phyloP scores from a whole-genome alignment of 768 basidiomycete genomes.

The Chiua virens region DNA sequence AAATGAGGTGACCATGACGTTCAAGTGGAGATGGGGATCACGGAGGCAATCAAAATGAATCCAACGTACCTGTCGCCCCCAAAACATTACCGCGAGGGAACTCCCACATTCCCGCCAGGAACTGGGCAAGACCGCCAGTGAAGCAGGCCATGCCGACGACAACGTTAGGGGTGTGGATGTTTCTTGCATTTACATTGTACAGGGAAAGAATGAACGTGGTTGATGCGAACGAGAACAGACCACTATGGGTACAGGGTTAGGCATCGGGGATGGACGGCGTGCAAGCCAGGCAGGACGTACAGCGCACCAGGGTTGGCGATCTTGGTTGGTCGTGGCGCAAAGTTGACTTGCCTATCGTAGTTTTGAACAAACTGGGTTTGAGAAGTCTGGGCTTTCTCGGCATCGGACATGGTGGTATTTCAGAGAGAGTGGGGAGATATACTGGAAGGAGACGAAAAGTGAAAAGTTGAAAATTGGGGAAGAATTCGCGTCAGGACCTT shows the following conservation, averaged over 20 bases:
- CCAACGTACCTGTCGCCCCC: conserved; percentile 63
- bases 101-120: conserved; percentile 91
- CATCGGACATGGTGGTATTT: conserved; percentile 33
- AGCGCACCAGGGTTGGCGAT: conserved; percentile 57
- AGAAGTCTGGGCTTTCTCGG: conserved; percentile 31
- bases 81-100: conserved; percentile 70
- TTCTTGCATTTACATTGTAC: conserved; percentile 62
- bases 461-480: not conserved
- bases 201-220: conserved; percentile 80
- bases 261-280: not conserved
- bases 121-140: conserved; percentile 81
- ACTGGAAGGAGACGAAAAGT: not conserved
- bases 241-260: conserved; percentile 39
- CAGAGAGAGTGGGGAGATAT: not conserved
- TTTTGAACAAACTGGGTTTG: conserved; percentile 20
- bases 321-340: conserved; percentile 30
- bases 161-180: conserved; percentile 58
- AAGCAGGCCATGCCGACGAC: conserved; percentile 87
- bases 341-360: conserved; percentile 15
- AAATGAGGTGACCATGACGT: too few species aligned
- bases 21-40: not conserved
- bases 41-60: too few species aligned
- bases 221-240: conserved; percentile 80
- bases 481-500: conserved; percentile 3
- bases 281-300: conserved; percentile 15